Evolutionary conservation across 768 basidiomycete species (phyloP), one percentile per base, ranked within the genome.

Genomic region (Leucocoprinus sp.): DNA sequence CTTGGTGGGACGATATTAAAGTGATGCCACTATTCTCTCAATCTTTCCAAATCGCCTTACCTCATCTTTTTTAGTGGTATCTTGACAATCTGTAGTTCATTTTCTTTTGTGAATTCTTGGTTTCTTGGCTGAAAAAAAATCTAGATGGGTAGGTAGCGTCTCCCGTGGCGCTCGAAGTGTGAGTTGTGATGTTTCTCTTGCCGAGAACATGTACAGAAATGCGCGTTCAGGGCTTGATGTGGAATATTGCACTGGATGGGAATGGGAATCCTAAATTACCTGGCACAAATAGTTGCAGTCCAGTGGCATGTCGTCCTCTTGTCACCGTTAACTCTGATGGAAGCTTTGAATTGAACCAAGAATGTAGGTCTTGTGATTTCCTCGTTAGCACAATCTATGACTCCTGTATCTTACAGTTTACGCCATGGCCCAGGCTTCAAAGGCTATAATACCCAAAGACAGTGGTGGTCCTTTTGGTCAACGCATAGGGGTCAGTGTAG

Each of bases 1-100:
- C 86, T 56, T 88, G 84, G 84, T 89, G 85, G 85, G 66, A 64
- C 38, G 83, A 87, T 53, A 79, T 87, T 60, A 87, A 87, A 71
- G 83, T 78, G 61, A 33, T n/a, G 51, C 33, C 41, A 9, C 47
- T 15, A 7, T 17, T 15, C 8, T 12, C 43, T 15, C 6, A 14
- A 18, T 15, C 24, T 15, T 22, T 23, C 34, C 15, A 26, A 7
- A 41, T 29, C 1, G 38, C 43, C n/a, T 28, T 36, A 42, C 29
- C 18, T 7, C 29, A 28, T 9, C 37, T 21, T 2, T 21, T 2
- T 11, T 31, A 80, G 79, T 84, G 81, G 81, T 78, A 81, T 50
- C 76, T 82, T 72, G 70, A 79, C 49, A 80, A 81, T 53, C 60
- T 84, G 63, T 62, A 47, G 42, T 9, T 8, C 23, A 8, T n/a